Evolutionary conservation across 371 early-diverging fungal species (phyloP), one percentile per base, ranked within the genome.

Genomic region (Encephalitozoon intestinalis): DNA sequence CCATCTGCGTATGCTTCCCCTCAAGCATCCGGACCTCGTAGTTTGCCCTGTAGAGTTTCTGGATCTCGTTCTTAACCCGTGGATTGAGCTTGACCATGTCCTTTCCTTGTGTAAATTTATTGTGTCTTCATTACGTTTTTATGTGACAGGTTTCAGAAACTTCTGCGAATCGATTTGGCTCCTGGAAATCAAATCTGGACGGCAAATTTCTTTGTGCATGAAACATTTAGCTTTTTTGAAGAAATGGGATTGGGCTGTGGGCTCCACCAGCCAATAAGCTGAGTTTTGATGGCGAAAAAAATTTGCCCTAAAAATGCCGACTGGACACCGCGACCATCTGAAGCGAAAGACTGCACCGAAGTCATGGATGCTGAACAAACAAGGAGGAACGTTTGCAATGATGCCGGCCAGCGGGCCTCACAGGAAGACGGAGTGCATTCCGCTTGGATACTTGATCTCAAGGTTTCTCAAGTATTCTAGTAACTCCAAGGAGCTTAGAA

Each of bases 341-440:
- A 99, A 99, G 93, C 92, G 98, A 87, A 90, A 97, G 83, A 90
- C 89, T 84, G 97, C 98, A 77, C 97, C 97, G 87, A 92, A 91
- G 89, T 94, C 95, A 89, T 99, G 99, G 99, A 94, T 96, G 93
- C 90, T 99, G 82, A 95, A 95, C 91, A 99, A 99, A 88, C 89
- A 94, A 52, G 90, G 92, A 85, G 96, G 94, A 73, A 91, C 91
- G 78, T 95, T 90, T 89, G 97, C 99, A 76, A 94, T 97, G 76
- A 90, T 93, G 87, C 96, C 97, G 79, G 90, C 91, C 77, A 87
- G 95, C 82, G 99, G 99, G 87, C 96, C 99, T 79, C 97, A 99
- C 92, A 94, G 94, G 90, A 89, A 91, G 80, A 91, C 93, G 83
- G 96, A 95, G 88, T 96, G 94, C 88, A 90, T 99, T 84, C 99